A percentile compares a stretch with the other conserved stretches of the same genome.
Evolutionary conservation across 129 eudicot species (phyloP).

Genomic region (Centella asiatica): DNA sequence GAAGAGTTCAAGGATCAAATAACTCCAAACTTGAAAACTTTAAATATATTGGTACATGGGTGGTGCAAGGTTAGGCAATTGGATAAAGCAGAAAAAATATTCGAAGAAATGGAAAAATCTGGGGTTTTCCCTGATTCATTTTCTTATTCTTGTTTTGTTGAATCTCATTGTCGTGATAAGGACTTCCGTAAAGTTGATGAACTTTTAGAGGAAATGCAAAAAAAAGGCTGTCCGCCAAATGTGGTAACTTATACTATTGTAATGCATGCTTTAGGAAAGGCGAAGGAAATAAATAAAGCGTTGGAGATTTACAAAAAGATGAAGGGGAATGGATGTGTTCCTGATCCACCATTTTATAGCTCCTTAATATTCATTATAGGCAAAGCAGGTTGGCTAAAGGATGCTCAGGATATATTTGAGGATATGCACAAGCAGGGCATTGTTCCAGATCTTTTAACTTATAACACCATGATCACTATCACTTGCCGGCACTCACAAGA

Average conservation of each 20-base stretch:
- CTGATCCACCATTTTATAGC: slow-evolving; percentile 46
- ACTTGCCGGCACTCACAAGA: slow-evolving; percentile 39
- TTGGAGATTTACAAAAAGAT: slow-evolving; percentile 53
- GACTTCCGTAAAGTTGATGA: slow-evolving; percentile 67
- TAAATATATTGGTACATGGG: slow-evolving; percentile 67
- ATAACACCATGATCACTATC: slow-evolving; percentile 54
- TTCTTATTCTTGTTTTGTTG: slow-evolving; percentile 59
- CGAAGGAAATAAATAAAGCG: slow-evolving; percentile 52
- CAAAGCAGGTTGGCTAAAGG: slow-evolving; percentile 62
- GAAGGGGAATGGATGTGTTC: slow-evolving; percentile 39
- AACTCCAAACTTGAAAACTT: slow-evolving; percentile 37
- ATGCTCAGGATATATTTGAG: slow-evolving; percentile 55
- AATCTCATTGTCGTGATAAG: slow-evolving; percentile 56
- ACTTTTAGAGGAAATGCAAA: slow-evolving; percentile 51
- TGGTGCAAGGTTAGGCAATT: slow-evolving; percentile 56
- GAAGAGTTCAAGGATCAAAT: slow-evolving; percentile 36
- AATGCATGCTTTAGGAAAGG: slow-evolving; percentile 64
- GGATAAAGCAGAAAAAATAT: slow-evolving; percentile 29
- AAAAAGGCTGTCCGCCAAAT: slow-evolving; percentile 51
- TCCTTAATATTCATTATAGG: slow-evolving; percentile 37
- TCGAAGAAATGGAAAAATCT: slow-evolving; percentile 49
- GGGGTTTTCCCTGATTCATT: slow-evolving; percentile 55
- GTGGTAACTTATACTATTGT: slow-evolving; percentile 59
- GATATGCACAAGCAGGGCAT: slow-evolving; percentile 64
- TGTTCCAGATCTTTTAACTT: slow-evolving; percentile 35